Percentiles rank a stretch among this genome's conserved stretches.
These are phyloP conservation scores for Aspergillus alliaceus DNA, from an alignment of 2,329 filamentous ascomycete genomes.

Conservation along the genomic window DNA sequence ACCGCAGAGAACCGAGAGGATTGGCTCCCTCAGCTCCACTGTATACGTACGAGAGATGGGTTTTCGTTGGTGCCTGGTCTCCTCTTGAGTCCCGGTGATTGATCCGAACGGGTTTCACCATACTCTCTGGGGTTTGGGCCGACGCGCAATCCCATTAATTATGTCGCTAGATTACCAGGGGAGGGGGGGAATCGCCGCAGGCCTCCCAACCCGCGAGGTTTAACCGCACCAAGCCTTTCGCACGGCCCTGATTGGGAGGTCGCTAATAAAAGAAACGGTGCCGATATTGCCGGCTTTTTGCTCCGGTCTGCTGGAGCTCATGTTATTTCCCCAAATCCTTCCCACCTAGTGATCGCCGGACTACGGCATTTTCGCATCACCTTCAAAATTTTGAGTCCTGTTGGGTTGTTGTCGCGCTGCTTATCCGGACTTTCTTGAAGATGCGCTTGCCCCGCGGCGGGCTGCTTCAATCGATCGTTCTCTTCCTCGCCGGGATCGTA, in stretches of 20 bases:
- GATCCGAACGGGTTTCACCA: not conserved
- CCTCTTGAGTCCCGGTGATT: not conserved
- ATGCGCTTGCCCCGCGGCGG: not conserved
- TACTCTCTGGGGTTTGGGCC: not conserved
- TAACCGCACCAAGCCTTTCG: not conserved
- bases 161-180: not conserved
- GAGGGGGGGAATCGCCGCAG: not conserved
- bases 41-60: conserved; percentile 3
- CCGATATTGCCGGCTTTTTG: not conserved
- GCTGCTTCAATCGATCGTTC: not conserved
- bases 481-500: not conserved
- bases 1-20: not conserved
- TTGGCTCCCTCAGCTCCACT: conserved; percentile 6
- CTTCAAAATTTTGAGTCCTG: not conserved
- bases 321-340: not conserved
- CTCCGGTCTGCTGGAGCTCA: not conserved
- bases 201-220: not conserved
- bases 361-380: not conserved
- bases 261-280: conserved; percentile 5
- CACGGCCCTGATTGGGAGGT: not conserved
- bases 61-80: not conserved
- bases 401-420: not conserved
- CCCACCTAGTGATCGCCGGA: not conserved
- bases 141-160: conserved; percentile 2
- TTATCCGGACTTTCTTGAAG: not conserved